These are phyloP conservation scores for Colletotrichum phormii DNA, from an alignment of 2,329 filamentous ascomycete species.

Conservation along the genomic window DNA sequence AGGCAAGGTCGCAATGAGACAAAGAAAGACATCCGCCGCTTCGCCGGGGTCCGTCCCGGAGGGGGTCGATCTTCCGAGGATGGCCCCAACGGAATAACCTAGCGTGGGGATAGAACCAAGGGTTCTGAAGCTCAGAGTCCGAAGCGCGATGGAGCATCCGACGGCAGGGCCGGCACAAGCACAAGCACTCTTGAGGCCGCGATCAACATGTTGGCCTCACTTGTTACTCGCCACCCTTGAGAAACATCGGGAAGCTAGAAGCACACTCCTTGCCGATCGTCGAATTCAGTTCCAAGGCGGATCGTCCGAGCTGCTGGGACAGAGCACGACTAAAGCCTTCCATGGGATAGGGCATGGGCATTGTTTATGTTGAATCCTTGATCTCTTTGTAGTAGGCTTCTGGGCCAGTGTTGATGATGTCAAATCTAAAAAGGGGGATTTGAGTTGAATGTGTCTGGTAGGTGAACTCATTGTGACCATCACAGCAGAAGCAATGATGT, in stretches of 20 bases:
- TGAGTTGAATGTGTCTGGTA: background rate
- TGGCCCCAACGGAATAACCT: background rate
- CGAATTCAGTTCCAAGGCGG: conserved; percentile 1
- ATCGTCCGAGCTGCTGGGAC: conserved; percentile 19
- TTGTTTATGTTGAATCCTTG: background rate
- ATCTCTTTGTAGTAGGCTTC: background rate
- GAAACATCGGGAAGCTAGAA: background rate
- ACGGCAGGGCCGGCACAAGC: conserved; percentile 14
- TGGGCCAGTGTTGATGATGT: background rate
- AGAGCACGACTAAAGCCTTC: background rate
- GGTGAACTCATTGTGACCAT: background rate
- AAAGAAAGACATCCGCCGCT: conserved; percentile 20
- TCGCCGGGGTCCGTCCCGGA: conserved; percentile 6
- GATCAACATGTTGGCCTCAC: conserved; percentile 4
- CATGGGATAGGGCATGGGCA: background rate
- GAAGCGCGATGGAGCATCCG: background rate
- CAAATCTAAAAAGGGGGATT: too few species aligned
- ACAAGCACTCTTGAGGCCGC: background rate
- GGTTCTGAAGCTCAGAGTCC: background rate
- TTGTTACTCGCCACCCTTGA: conserved; percentile 16
- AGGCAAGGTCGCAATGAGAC: conserved; percentile 5
- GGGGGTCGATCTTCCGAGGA: conserved; percentile 7
- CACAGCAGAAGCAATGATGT: background rate
- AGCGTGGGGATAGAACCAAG: background rate
- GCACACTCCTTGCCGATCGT: conserved; percentile 17